A percentile compares a stretch with the other conserved stretches of the same genome.
Conservation (phyloP, 768 basidiomycete species). For the Kwoniella dendrophila region DNA sequence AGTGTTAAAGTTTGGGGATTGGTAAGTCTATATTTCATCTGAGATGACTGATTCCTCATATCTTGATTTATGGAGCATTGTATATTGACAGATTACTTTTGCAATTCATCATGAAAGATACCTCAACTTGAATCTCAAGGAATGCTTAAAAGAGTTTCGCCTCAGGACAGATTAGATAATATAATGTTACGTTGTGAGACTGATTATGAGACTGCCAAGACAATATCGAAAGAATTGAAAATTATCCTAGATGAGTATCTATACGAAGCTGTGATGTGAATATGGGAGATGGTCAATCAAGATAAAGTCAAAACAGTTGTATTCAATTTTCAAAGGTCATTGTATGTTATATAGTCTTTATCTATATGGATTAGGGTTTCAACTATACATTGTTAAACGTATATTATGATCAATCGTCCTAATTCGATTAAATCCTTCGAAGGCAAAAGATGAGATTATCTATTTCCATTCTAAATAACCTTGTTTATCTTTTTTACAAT, state of each 20-base stretch:
- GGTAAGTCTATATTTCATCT: too few relatives aligned
- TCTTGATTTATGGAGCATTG: too few relatives aligned
- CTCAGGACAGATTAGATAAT: constrained; percentile 50
- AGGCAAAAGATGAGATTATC: not conserved
- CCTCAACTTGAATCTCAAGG: constrained; percentile 51
- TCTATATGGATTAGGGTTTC: too few relatives aligned
- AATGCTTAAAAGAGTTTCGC: constrained; percentile 44
- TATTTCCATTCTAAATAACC: constrained; percentile 47
- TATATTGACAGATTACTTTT: too few relatives aligned
- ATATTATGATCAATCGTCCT: too few relatives aligned
- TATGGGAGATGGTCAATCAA: not conserved
- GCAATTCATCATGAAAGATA: constrained; percentile 58
- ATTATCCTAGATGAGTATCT: constrained; percentile 49
- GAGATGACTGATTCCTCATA: too few relatives aligned
- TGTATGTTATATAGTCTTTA: too few relatives aligned
- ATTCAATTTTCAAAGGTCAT: too few relatives aligned
- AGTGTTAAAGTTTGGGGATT: constrained; percentile 79
- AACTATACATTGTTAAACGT: too few relatives aligned
- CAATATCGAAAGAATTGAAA: constrained; percentile 39
- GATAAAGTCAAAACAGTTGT: too few relatives aligned
- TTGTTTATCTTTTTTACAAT: constrained; percentile 34
- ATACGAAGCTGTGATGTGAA: constrained; percentile 37
- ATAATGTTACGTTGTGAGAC: constrained; percentile 52
- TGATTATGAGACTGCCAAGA: constrained; percentile 42
- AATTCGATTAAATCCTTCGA: too few relatives aligned